Evolutionary conservation across 805 yeast genomes (phyloP), one percentile per base, ranked within the genome.

Genomic region (Wickerhamomyces bisporus): DNA sequence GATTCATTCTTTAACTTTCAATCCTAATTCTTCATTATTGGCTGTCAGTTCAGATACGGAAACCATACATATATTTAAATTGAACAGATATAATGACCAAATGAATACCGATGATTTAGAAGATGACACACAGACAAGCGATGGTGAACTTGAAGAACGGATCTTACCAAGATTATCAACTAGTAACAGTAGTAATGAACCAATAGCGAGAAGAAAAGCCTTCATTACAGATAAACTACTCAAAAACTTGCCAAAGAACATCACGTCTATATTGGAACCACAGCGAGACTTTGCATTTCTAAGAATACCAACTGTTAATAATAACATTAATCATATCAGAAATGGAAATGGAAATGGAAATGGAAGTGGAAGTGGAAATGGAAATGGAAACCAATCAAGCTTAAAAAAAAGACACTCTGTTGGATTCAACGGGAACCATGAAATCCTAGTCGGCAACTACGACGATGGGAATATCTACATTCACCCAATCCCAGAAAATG

Each of bases 251-350:
- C 58, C 61, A 1, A 51, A 48, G 27, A 54, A 55, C 32, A 39
- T 58, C 31, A 48, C 79, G 11, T 73, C 82, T 2, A 77, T 79
- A 6, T 52, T 79, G 30, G 84, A 79, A 47, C 86, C 86, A 3
- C 73, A 79, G 15, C 55, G 86, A 36, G 82, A 79, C 43, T 79
- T 75, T 63, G 84, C 85, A 3, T 75, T 68, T 23, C 62, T 78
- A 31, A 77, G 71, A 45, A 60, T 78, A 24, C 55, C 61, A 13
- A 20, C 33, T 21, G 6, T 14, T 13, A 6, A 5, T 14, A 11
- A 7, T 21, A 16, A 21, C 26, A 6, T n/a, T 12, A 26, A 7
- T n/a, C 7, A 12, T n/a, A 13, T 12, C 12, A 21, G n/a, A n/a
- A n/a, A n/a, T n/a, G n/a, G n/a, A n/a, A n/a, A n/a, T n/a, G n/a